phyloP scores from a whole-genome alignment of 169 alveolate genomes.

The Eimeria brunetti region DNA sequence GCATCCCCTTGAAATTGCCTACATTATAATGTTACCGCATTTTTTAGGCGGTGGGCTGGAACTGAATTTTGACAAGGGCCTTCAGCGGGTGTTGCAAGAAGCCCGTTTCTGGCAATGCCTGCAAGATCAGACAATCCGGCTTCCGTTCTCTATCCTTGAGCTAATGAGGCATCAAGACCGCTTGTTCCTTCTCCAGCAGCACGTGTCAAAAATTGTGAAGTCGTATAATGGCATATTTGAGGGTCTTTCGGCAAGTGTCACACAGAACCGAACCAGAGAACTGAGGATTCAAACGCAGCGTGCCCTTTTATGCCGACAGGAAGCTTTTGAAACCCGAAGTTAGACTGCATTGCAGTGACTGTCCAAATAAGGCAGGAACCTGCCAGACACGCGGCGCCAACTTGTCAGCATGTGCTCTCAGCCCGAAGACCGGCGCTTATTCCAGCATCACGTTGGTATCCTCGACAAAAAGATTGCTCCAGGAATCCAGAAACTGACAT shows the following conservation, averaged over 20 bases:
- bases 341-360: not conserved
- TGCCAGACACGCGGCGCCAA: not conserved
- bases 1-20: not conserved
- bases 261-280: not conserved
- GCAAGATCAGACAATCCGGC: constrained; percentile 88
- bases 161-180: constrained; percentile 89
- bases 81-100: constrained; percentile 89
- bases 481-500: constrained; percentile 81
- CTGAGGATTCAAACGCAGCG: not conserved
- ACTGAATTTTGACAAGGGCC: constrained; percentile 91
- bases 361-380: not conserved
- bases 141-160: constrained; percentile 87
- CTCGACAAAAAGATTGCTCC: constrained; percentile 84
- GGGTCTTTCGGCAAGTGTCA: constrained; percentile 80
- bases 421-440: constrained; percentile 88
- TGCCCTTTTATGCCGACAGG: not conserved
- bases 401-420: constrained; percentile 28
- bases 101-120: constrained; percentile 93
- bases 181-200: constrained; percentile 91
- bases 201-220: constrained; percentile 93
- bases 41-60: constrained; percentile 84
- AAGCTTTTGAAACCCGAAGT: not conserved
- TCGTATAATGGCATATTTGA: constrained; percentile 92
- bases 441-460: constrained; percentile 83
- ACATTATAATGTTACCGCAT: not conserved